These are phyloP conservation scores for Sedum album DNA, from an alignment of 164 flowering plant species.

Conservation along the genomic window DNA sequence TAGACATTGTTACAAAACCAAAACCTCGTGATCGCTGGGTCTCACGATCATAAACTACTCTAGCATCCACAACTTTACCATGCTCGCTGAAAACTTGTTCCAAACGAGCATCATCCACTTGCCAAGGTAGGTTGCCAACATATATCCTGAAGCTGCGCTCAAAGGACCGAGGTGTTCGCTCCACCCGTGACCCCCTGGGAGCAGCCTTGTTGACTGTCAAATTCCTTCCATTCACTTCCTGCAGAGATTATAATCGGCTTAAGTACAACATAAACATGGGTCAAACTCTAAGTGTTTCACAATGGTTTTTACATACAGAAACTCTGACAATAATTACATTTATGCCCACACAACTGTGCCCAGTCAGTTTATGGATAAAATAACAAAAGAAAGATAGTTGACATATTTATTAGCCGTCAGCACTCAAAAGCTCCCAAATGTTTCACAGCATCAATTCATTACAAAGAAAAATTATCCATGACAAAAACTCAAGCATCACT, in stretches of 20 bases:
- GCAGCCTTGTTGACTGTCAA: slow-evolving; percentile 80
- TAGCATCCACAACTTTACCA: slow-evolving; percentile 49
- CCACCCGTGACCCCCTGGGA: slow-evolving; percentile 57
- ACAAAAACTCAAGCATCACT: not conserved
- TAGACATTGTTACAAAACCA: slow-evolving; percentile 45
- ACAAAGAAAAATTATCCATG: too few species aligned
- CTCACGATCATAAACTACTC: slow-evolving; percentile 51
- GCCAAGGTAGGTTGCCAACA: slow-evolving; percentile 66
- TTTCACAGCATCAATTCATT: too few species aligned
- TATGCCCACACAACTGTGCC: too few species aligned
- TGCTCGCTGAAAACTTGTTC: slow-evolving; percentile 58
- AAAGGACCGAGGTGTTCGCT: slow-evolving; percentile 16
- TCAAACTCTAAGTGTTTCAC: not conserved
- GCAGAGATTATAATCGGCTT: slow-evolving; percentile 10
- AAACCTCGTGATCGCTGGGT: slow-evolving; percentile 61
- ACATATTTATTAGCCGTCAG: too few species aligned
- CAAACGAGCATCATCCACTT: slow-evolving; percentile 46
- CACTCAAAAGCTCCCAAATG: too few species aligned
- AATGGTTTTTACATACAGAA: not conserved
- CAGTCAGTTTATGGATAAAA: too few species aligned
- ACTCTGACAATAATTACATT: too few species aligned
- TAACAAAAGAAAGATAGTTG: too few species aligned
- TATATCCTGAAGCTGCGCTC: slow-evolving; percentile 38
- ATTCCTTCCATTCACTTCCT: slow-evolving; percentile 62
- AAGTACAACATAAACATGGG: not conserved